Evolutionary conservation across 345 rosid species (phyloP), one percentile per base, ranked within the genome.

Genomic region (Litchi chinensis): DNA sequence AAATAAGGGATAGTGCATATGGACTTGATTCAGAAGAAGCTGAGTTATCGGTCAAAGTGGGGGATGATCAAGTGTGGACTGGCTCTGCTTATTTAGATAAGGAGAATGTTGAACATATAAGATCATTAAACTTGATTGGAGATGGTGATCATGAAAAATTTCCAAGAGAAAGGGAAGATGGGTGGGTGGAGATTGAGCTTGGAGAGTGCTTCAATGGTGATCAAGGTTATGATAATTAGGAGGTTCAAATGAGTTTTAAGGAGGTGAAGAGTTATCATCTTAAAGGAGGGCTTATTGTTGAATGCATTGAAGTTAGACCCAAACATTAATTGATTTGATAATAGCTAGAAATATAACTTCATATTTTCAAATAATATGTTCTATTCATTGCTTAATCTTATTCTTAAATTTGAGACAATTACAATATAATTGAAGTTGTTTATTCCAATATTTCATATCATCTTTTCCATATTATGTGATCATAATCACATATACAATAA

Each of bases 171-270:
- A 86, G 90, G 75, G 85, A 75, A 5, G 90, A 89, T 24, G 95
- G 93, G 6, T 95, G 98, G 97, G 48, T 89, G 93, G 97, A 93
- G 87, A 82, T 93, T 54, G 92, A 91, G 87, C 48, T 91, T 0
- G 98, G 98, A 5, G 90, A 88, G 72, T 91, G 91, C 74, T 82
- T 76, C 43, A 87, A 28, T 11, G 90, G 87, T 28, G 79, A 59
- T 60, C 1, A 32, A 8, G 78, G 40, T 6, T 72, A 41, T 13
- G 72, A 18, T 0, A 1, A 40, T 12, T 75, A 84, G 15, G 88
- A 82, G 73, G 87, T 93, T 44, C 83, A 71, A 62, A 89, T 90
- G 93, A 86, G 93, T 19, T 74, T 95, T 74, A 90, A 65, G 70
- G 98, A 95, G 78, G 91, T 91, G 18, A 89, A 87, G 75, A 97